Base-by-base conservation (phyloP, 148 eudicot species). In the Camellia sinensis region DNA sequence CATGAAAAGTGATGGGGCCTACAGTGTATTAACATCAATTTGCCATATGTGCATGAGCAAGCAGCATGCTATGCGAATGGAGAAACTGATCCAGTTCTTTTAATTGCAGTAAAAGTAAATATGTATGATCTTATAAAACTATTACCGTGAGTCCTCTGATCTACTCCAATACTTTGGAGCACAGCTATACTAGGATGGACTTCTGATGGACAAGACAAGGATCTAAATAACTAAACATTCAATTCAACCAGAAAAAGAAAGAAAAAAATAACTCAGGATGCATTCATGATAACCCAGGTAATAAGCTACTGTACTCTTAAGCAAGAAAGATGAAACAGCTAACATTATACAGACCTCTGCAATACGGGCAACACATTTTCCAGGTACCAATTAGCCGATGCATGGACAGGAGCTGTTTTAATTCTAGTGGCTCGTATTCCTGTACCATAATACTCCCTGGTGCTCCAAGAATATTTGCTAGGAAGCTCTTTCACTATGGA, bases 351-450 rank as follows among this genome's bases (percentile, higher is more conserved):
- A 22, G 68, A 92, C 99, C 97, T 96, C 79, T 90, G 88, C 82
- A 96, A 78, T 74, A 91, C 71, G 40, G 98, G 99, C 84, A 92
- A 76, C 21, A 96, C 92, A 86, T 94, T 96, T 76, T 96, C 97
- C 67, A 92, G 82, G 77, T 93, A 96, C 99, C 99, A 96, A 67
- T 86, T 81, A 71, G 98, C 91, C 41, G 97, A 91, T 66, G 99
- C 97, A 87, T 92, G 99, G 70, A 88, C 89, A 79, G 99, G 99
- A 37, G 99, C 99, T 74, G 95, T 88, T 85, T 96, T 96, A 13
- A 96, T 88, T 85, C 99, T 90, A 61, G 94, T 93, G 73, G 88
- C 93, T 78, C 99, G 91, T 77, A 96, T 96, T 64, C 92, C 98
- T 67, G 98, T 90, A 61, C 85, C 93, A 85, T 96, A 96, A 81